A percentile compares a stretch with the other conserved stretches of the same genome.
Evolutionary conservation across 805 yeast species (phyloP).

Genomic region (Saccharomycopsis sp.): DNA sequence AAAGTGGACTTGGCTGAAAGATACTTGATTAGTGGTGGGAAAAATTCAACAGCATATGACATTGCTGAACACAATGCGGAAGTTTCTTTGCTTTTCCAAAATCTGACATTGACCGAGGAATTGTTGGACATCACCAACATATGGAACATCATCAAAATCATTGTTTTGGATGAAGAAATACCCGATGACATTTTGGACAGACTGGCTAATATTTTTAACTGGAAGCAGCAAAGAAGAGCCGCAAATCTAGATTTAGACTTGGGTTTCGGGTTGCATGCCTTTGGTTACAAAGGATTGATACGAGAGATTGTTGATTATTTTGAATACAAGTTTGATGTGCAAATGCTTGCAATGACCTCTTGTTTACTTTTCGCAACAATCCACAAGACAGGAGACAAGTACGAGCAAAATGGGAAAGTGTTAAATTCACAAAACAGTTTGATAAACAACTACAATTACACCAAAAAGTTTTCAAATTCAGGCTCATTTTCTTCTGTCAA

Average conservation of each 20-base stretch:
- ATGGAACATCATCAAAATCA: slow-evolving; percentile 17
- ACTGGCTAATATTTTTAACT: slow-evolving; percentile 7
- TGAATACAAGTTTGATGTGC: slow-evolving; percentile 58
- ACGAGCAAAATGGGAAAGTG: too few relatives aligned
- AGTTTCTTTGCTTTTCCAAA: slow-evolving; percentile 28
- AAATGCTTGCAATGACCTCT: slow-evolving; percentile 84
- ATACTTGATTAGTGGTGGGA: slow-evolving; percentile 52
- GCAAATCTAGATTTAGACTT: slow-evolving; percentile 37
- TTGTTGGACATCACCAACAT: slow-evolving; percentile 12
- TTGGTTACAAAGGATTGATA: slow-evolving; percentile 62
- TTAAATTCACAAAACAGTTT: too few relatives aligned
- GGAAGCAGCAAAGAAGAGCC: not conserved
- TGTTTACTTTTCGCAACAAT: slow-evolving; percentile 59
- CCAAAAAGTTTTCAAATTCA: too few relatives aligned
- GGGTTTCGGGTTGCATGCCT: slow-evolving; percentile 60
- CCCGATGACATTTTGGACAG: slow-evolving; percentile 47
- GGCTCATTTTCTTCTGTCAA: too few relatives aligned
- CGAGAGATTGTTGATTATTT: slow-evolving; percentile 53
- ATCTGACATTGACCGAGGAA: slow-evolving; percentile 9
- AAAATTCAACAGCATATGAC: slow-evolving; percentile 37
- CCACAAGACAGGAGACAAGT: too few relatives aligned
- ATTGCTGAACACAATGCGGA: slow-evolving; percentile 61
- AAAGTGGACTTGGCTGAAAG: slow-evolving; percentile 61
- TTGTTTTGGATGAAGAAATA: slow-evolving; percentile 38
- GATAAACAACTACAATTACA: too few relatives aligned